Conservation (phyloP, 2,329 filamentous ascomycete species). For the Chaetomium sp. region DNA sequence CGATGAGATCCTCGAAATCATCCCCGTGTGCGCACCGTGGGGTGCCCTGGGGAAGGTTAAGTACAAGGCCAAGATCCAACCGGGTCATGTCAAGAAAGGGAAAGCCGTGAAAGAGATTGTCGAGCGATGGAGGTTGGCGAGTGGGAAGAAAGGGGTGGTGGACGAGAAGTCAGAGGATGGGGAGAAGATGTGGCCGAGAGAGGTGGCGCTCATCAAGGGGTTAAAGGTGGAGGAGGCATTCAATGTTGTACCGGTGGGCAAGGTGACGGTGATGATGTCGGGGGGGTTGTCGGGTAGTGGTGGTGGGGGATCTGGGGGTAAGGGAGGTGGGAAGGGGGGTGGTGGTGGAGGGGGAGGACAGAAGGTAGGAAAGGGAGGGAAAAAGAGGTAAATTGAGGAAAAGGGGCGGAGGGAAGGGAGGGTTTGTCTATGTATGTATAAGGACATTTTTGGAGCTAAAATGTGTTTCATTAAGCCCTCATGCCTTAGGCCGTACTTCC, state of each 20-base stretch:
- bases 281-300: slow-evolving; percentile 45
- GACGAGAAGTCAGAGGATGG: slow-evolving; percentile 56
- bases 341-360: slow-evolving; percentile 13
- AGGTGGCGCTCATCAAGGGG: slow-evolving; percentile 75
- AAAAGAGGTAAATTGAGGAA: not conserved
- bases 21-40: slow-evolving; percentile 61
- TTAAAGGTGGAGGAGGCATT: slow-evolving; percentile 78
- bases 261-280: slow-evolving; percentile 70
- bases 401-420: not conserved
- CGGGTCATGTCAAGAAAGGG: slow-evolving; percentile 83
- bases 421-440: not conserved
- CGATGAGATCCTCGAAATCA: slow-evolving; percentile 69
- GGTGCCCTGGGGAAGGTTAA: slow-evolving; percentile 63
- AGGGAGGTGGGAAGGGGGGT: slow-evolving; percentile 29
- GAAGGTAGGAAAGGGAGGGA: not conserved
- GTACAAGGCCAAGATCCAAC: slow-evolving; percentile 93
- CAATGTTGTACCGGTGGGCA: slow-evolving; percentile 73
- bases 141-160: slow-evolving; percentile 43
- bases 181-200: slow-evolving; percentile 77
- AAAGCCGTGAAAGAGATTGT: slow-evolving; percentile 89
- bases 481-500: too few species aligned
- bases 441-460: too few species aligned
- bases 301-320: slow-evolving; percentile 37
- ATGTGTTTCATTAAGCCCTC: too few species aligned
- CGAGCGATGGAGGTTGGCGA: slow-evolving; percentile 68